Percentiles rank a stretch among this genome's conserved stretches.
phyloP scores from a whole-genome alignment of 352 stramenopile genomes.

The Pythium vanterpoolii region DNA sequence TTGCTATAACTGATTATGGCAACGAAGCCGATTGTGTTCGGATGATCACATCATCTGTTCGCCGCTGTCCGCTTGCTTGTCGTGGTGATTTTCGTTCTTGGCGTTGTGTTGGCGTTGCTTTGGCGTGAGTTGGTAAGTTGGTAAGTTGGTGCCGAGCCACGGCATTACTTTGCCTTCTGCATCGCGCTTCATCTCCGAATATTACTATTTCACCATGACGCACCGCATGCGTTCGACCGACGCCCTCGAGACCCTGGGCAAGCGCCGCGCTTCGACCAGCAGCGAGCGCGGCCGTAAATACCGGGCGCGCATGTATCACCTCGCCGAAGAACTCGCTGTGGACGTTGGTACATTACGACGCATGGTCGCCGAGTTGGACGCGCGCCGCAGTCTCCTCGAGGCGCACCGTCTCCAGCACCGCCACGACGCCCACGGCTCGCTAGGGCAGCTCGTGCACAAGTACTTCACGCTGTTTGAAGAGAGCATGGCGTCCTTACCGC shows the following conservation, averaged over 20 bases:
- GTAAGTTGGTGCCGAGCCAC: too few relatives aligned
- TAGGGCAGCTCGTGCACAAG: constrained; percentile 18
- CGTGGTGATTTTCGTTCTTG: too few relatives aligned
- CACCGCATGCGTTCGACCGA: background rate
- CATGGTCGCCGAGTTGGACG: constrained; percentile 4
- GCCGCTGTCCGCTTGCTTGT: too few relatives aligned
- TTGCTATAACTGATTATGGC: too few relatives aligned
- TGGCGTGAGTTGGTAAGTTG: too few relatives aligned
- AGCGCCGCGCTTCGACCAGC: constrained; percentile 1
- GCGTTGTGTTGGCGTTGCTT: too few relatives aligned
- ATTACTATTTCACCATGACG: too few relatives aligned
- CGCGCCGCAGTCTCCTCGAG: constrained; percentile 3
- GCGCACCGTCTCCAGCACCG: constrained; percentile 9
- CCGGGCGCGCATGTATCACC: constrained; percentile 28
- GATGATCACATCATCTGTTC: too few relatives aligned
- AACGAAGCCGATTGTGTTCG: too few relatives aligned
- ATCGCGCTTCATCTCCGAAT: too few relatives aligned
- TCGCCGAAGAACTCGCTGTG: constrained; percentile 25
- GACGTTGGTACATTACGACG: constrained; percentile 31
- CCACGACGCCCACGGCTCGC: constrained; percentile 14
- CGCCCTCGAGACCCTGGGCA: background rate
- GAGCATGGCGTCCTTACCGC: constrained; percentile 8
- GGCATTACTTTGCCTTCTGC: too few relatives aligned
- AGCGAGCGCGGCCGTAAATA: constrained; percentile 20
- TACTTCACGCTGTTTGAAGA: constrained; percentile 22